Conservation (phyloP, 805 yeast genomes). For the Wickerhamomyces alni region DNA sequence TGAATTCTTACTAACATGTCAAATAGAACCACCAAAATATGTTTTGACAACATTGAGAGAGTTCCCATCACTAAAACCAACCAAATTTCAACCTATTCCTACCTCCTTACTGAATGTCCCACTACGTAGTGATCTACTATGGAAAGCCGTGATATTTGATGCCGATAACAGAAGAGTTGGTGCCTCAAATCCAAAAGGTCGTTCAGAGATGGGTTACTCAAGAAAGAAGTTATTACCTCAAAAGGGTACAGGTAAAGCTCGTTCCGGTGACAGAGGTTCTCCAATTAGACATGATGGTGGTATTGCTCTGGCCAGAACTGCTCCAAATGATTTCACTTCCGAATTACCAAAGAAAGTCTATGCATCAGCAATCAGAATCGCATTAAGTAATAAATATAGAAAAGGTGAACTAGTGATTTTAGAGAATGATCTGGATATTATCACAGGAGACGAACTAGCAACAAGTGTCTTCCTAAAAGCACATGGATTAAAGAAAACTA, state of each 20-base stretch:
- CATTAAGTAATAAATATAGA: slow-evolving; percentile 75
- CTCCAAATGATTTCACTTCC: slow-evolving; percentile 86
- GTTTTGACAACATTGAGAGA: slow-evolving; percentile 72
- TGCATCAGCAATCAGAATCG: slow-evolving; percentile 69
- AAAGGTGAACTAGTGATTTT: slow-evolving; percentile 66
- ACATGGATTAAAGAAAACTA: slow-evolving; percentile 45
- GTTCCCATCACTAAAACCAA: slow-evolving; percentile 91
- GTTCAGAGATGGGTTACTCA: slow-evolving; percentile 81
- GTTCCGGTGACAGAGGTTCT: slow-evolving; percentile 93
- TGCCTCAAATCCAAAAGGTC: slow-evolving; percentile 77
- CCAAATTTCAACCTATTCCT: slow-evolving; percentile 69
- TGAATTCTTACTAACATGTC: slow-evolving; percentile 13
- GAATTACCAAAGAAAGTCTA: slow-evolving; percentile 70
- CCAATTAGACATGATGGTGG: slow-evolving; percentile 90
- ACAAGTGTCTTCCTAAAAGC: slow-evolving; percentile 42
- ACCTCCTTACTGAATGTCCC: slow-evolving; percentile 64
- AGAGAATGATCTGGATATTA: slow-evolving; percentile 38
- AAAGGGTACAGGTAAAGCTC: slow-evolving; percentile 92
- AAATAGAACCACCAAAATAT: slow-evolving; percentile 50
- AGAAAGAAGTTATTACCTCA: slow-evolving; percentile 80
- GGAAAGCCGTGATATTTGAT: slow-evolving; percentile 93
- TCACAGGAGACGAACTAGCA: slow-evolving; percentile 35
- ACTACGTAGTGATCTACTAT: slow-evolving; percentile 82
- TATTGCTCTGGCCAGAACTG: slow-evolving; percentile 80
- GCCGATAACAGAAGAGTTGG: slow-evolving; percentile 88